Base-by-base conservation (phyloP, 306 rosid genomes). In the Medicago arabica region DNA sequence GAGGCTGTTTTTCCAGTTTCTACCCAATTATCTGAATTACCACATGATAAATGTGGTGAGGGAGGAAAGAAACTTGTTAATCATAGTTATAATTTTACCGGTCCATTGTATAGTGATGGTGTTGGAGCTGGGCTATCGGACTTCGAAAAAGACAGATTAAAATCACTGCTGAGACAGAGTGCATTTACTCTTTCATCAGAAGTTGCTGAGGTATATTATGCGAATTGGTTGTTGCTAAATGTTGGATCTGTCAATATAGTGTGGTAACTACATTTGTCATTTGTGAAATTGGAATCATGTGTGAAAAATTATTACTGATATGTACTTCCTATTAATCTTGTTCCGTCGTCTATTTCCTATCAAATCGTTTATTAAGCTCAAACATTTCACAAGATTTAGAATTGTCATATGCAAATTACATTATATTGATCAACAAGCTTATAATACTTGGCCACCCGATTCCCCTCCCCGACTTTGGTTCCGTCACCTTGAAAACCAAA, bases 131-230 rank as follows among this genome's bases (percentile, higher is more conserved):
- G 65, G 36, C 81, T 90, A 61, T 89, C 97, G 7, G 88, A 88
- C 70, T 80, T 86, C 5, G 81, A 54, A 67, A 87, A 78, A 59
- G 93, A 88, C 67, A 90, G 85, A 76, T 81, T 94, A 85, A 87
- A 78, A 83, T 78, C 75, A 61, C 74, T 94, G 59, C 93, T 94
- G 80, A 85, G 86, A 78, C 95, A 88, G 80, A 81, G 96, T 83
- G 95, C 66, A 31, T 44, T 16, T 72, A 23, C 81, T 81, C 96
- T 94, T 85, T 83, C 97, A 6, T 79, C 89, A 44, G 97, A 94
- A 87, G 96, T 85, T 62, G 85, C 92, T 25, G 95, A 94, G 98
- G 97, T 94, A 88, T 59, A 44, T 71, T 51, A 69, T 57, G 70
- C 78, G n/a, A n/a, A 67, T 71, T 58, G 8, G 67, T 69, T 67